These are phyloP conservation scores for Penicillium sp. DNA, from an alignment of 2,329 filamentous ascomycete genomes.

Conservation along the genomic window DNA sequence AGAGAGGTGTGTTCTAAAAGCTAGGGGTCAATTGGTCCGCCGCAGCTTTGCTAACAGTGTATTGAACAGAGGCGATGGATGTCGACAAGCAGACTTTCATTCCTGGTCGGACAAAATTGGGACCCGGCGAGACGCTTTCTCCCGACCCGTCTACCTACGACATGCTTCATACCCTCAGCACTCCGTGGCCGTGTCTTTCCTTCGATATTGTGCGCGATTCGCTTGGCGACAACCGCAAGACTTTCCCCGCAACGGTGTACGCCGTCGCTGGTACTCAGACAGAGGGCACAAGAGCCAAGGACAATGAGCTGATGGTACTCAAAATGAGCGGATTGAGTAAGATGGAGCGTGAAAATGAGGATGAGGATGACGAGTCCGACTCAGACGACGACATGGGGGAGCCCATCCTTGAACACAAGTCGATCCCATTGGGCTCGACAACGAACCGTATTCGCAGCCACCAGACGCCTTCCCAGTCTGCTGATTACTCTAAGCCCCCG, in stretches of 20 bases:
- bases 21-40: neutral
- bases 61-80: slow-evolving; percentile 71
- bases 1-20: slow-evolving; percentile 53
- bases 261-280: slow-evolving; percentile 94
- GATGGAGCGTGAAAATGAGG: slow-evolving; percentile 72
- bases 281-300: slow-evolving; percentile 67
- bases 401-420: slow-evolving; percentile 88
- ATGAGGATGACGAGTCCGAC: slow-evolving; percentile 67
- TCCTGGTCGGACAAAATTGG: slow-evolving; percentile 86
- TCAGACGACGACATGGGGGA: slow-evolving; percentile 70
- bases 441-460: slow-evolving; percentile 92
- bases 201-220: slow-evolving; percentile 87
- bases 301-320: slow-evolving; percentile 94
- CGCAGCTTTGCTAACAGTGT: slow-evolving; percentile 42
- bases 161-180: slow-evolving; percentile 92
- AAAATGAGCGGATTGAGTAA: slow-evolving; percentile 89
- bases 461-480: slow-evolving; percentile 66
- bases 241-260: slow-evolving; percentile 95
- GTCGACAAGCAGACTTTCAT: slow-evolving; percentile 95
- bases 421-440: slow-evolving; percentile 79
- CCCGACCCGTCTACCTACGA: slow-evolving; percentile 95
- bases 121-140: slow-evolving; percentile 83
- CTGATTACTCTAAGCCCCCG: slow-evolving; percentile 66
- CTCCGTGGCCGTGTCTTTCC: slow-evolving; percentile 94
- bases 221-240: slow-evolving; percentile 82